These are phyloP conservation scores for Trichoderma afroharzianum DNA, from an alignment of 2,329 filamentous ascomycete genomes.

Conservation along the genomic window DNA sequence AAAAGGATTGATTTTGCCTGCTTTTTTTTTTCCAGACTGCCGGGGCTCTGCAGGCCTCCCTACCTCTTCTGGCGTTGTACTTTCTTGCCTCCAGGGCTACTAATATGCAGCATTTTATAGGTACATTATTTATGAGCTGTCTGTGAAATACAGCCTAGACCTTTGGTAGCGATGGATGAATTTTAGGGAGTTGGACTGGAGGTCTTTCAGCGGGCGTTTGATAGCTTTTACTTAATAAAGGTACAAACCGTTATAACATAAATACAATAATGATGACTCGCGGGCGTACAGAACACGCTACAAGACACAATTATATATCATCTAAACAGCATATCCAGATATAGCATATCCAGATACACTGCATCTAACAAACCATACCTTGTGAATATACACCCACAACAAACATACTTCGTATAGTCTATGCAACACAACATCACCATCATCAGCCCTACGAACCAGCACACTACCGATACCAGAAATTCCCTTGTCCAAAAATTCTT, in stretches of 20 bases:
- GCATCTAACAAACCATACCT: not conserved
- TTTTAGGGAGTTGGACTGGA: not conserved
- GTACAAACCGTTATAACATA: not conserved
- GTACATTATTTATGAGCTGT: not conserved
- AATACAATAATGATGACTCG: not conserved
- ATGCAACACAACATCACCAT: not conserved
- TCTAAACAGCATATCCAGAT: not conserved
- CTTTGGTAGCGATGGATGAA: not conserved
- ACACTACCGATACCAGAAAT: too few relatives aligned
- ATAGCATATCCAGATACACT: not conserved
- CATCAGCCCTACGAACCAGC: not conserved
- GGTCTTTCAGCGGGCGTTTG: not conserved
- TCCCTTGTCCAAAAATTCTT: too few relatives aligned
- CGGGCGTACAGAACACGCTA: not conserved
- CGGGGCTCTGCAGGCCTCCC: not conserved
- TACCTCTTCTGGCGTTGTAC: not conserved
- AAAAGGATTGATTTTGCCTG: not conserved
- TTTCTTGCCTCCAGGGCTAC: not conserved
- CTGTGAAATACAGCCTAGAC: not conserved
- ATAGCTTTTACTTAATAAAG: not conserved
- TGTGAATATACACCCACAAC: not conserved
- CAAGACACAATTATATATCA: not conserved
- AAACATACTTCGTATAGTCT: not conserved
- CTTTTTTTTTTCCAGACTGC: not conserved
- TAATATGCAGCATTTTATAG: not conserved